phyloP scores from a whole-genome alignment of 2,329 filamentous ascomycete genomes.

The Fusarium albidum region DNA sequence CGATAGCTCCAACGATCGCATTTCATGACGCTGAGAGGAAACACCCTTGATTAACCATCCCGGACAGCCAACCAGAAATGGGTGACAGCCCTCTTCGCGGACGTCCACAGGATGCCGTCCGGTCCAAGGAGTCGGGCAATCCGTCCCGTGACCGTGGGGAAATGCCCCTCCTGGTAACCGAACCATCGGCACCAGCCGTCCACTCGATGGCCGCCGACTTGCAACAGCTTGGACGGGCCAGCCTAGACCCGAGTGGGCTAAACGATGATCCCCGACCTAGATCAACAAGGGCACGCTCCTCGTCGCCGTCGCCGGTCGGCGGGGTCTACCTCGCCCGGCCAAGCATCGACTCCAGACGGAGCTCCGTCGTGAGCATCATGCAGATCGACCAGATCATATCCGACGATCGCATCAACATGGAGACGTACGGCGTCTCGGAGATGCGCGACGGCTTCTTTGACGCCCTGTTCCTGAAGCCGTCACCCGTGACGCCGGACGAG shows the following conservation, averaged over 20 bases:
- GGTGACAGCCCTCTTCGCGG: not conserved
- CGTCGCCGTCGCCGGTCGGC: slow-evolving; percentile 13
- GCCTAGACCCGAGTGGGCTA: slow-evolving; percentile 36
- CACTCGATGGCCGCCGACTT: slow-evolving; percentile 2
- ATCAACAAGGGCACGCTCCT: slow-evolving; percentile 8
- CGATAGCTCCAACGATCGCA: too few relatives aligned
- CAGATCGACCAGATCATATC: slow-evolving; percentile 47
- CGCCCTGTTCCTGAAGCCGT: slow-evolving; percentile 55
- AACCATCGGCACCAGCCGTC: slow-evolving; percentile 9
- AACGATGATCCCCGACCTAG: slow-evolving; percentile 4
- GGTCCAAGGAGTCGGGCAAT: slow-evolving; percentile 3
- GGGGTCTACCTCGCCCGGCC: slow-evolving; percentile 26
- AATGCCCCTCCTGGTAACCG: slow-evolving; percentile 2
- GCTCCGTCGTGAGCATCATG: slow-evolving; percentile 43
- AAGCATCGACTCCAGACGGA: slow-evolving; percentile 37
- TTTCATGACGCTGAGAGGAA: too few relatives aligned
- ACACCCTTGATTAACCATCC: too few relatives aligned
- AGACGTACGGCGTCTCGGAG: slow-evolving; percentile 55
- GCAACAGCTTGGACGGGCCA: slow-evolving; percentile 1
- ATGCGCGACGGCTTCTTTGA: slow-evolving; percentile 58
- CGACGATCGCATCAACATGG: slow-evolving; percentile 45
- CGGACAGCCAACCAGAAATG: too few relatives aligned
- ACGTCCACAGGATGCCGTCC: slow-evolving; percentile 5
- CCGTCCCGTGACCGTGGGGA: slow-evolving; percentile 6
- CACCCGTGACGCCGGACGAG: slow-evolving; percentile 47